Base-by-base conservation (phyloP, 495 filamentous ascomycete genomes). In the Pyronema domesticum region DNA sequence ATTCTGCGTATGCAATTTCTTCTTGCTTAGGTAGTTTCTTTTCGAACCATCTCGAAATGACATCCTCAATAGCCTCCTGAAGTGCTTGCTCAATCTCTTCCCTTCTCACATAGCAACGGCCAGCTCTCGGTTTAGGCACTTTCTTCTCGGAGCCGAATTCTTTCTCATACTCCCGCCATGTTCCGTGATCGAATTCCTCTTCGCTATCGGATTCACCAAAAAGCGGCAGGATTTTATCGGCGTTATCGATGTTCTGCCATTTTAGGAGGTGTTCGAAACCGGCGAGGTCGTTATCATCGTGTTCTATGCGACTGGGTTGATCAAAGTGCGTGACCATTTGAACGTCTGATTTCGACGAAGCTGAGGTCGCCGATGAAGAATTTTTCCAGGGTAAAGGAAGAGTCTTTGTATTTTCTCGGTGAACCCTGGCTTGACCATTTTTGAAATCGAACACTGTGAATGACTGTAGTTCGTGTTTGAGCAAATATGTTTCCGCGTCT, bases 191-290 rank as follows among this genome's bases (percentile, higher is more conserved):
- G 46, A 71, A 77, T 44, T 74, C 73, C 1, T 65, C 69, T 48
- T 80, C 77, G 8, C 72, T 74, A 3, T 68, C 73, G 0, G 77
- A 89, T 0, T 89, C 80, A 23, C 81, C 83, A 58, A 77, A 82
- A 0, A 74, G 4, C 10, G 87, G 79, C 3, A 83, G 68, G 9
- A 46, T 37, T 14, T 73, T 55, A 10, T 78, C 69, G 10, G 80
- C 76, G 23, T 66, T 62, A 8, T 71, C 58, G 18, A 60, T 55
- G 7, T 58, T 58, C 54, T 56, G 54, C 63, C 63, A 66, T 50
- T 66, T 66, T 6, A 50, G 35, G 6, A 66, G 57, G 23, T 62
- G 60, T 30, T 66, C 62, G 56, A 53, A 65, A 8, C 61, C 58
- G 17, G 53, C 53, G 3, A 46, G 34, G 0, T 54, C 57, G 37